Percentiles rank a stretch among this genome's conserved stretches.
phyloP scores from a whole-genome alignment of 1,139 yeast genomes.

The Yamadazyma pseudoaaseri region DNA sequence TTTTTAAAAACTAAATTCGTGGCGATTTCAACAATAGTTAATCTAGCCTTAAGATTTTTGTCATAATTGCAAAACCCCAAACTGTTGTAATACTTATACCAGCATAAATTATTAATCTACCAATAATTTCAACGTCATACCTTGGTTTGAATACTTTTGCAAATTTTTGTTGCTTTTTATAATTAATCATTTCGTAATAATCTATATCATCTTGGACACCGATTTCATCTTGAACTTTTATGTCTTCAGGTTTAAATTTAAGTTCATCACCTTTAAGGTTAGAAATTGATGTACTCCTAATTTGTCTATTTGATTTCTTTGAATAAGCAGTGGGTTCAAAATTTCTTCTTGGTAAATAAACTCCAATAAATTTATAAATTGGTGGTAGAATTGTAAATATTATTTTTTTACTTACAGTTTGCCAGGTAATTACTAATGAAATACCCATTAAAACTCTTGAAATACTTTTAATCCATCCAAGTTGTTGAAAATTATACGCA shows the following conservation, averaged over 20 bases:
- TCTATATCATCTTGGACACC: conserved; percentile 45
- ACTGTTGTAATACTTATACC: conserved; percentile 58
- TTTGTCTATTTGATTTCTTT: conserved; percentile 31
- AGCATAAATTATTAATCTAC: conserved; percentile 70
- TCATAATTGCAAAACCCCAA: conserved; percentile 38
- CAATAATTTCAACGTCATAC: conserved; percentile 72
- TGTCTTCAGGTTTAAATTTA: conserved; percentile 29
- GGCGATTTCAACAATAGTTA: too few relatives aligned
- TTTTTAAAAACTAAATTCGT: too few relatives aligned
- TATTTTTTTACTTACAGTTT: conserved; percentile 61
- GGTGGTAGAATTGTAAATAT: conserved; percentile 52
- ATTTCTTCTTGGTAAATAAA: conserved; percentile 42
- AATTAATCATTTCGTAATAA: conserved; percentile 42
- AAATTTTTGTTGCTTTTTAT: conserved; percentile 19
- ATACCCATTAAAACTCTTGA: conserved; percentile 60
- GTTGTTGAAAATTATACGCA: conserved; percentile 34
- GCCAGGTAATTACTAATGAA: conserved; percentile 63
- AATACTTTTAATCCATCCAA: conserved; percentile 42
- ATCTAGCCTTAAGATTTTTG: conserved; percentile 4
- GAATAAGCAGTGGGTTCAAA: conserved; percentile 42
- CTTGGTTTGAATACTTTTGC: conserved; percentile 50
- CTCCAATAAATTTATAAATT: conserved; percentile 41
- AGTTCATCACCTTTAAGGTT: conserved; percentile 41
- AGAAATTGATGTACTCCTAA: conserved; percentile 40
- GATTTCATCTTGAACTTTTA: conserved; percentile 27